Percentiles rank a stretch among this genome's conserved stretches.
Evolutionary conservation across 2,329 filamentous ascomycete genomes (phyloP).

Genomic region (Neofusicoccum sp.): DNA sequence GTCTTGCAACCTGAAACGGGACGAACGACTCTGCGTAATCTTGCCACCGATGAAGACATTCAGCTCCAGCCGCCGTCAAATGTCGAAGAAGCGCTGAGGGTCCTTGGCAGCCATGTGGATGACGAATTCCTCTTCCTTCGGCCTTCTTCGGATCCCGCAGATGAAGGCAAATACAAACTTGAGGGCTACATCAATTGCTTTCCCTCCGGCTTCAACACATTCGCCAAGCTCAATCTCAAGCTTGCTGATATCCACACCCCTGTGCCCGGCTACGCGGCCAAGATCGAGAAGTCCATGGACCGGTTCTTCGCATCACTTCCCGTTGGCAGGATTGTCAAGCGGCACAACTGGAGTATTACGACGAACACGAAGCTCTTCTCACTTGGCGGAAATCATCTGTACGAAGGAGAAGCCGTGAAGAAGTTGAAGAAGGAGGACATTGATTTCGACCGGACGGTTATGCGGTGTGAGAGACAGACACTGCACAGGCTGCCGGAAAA

Average conservation of each 20-base stretch:
- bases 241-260: constrained; percentile 61
- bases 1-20: not conserved
- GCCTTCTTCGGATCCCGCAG: constrained; percentile 36
- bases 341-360: constrained; percentile 58
- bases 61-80: constrained; percentile 39
- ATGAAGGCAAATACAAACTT: constrained; percentile 53
- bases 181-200: constrained; percentile 60
- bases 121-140: constrained; percentile 63
- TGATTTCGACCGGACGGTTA: constrained; percentile 29
- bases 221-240: constrained; percentile 55
- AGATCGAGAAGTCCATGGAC: constrained; percentile 63
- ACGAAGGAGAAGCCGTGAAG: constrained; percentile 36
- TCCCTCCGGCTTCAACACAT: constrained; percentile 61
- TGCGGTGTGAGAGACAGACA: constrained; percentile 64
- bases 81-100: constrained; percentile 47
- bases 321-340: constrained; percentile 57
- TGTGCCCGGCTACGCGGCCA: constrained; percentile 60
- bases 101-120: constrained; percentile 58
- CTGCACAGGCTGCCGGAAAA: constrained; percentile 60
- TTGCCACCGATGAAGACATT: constrained; percentile 47
- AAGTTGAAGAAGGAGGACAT: constrained; percentile 19
- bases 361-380: constrained; percentile 46
- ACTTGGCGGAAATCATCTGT: constrained; percentile 48
- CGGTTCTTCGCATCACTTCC: constrained; percentile 60
- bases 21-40: constrained; percentile 40